Percentiles rank a stretch among this genome's conserved stretches.
Evolutionary conservation across 78 protist genomes (phyloP).

Genomic region (Cavenderia fasciculata): DNA sequence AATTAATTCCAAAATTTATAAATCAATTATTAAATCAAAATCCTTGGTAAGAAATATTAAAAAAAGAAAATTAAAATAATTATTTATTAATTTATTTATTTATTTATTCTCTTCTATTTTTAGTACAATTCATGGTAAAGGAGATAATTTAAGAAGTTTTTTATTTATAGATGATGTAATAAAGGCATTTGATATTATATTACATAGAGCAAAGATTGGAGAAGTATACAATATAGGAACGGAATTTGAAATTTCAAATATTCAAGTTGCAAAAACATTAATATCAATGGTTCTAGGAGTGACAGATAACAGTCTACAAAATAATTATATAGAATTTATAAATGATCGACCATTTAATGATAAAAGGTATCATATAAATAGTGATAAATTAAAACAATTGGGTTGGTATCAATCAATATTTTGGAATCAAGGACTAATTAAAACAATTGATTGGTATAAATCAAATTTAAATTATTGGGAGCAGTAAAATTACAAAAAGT

Average conservation of each 20-base stretch:
- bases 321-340: constrained; percentile 60
- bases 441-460: constrained; percentile 68
- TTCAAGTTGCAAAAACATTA: constrained; percentile 64
- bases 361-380: constrained; percentile 41
- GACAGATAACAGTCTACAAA: constrained; percentile 2
- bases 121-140: constrained; percentile 91
- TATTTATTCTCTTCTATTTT: not conserved
- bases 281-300: not conserved
- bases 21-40: constrained; percentile 19
- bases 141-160: constrained; percentile 81
- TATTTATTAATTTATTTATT: not conserved
- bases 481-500: not conserved
- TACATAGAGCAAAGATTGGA: not conserved
- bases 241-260: constrained; percentile 76
- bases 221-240: constrained; percentile 91
- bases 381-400: constrained; percentile 18
- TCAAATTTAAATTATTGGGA: constrained; percentile 53
- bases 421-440: constrained; percentile 40
- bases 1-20: constrained; percentile 95
- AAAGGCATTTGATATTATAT: constrained; percentile 89
- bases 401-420: constrained; percentile 62
- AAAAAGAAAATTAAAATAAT: not conserved
- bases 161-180: constrained; percentile 89
- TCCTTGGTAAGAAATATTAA: constrained; percentile 26
- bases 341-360: constrained; percentile 94